phyloP scores from a whole-genome alignment of 106 monocot genomes.

The Gastrodia elata region DNA sequence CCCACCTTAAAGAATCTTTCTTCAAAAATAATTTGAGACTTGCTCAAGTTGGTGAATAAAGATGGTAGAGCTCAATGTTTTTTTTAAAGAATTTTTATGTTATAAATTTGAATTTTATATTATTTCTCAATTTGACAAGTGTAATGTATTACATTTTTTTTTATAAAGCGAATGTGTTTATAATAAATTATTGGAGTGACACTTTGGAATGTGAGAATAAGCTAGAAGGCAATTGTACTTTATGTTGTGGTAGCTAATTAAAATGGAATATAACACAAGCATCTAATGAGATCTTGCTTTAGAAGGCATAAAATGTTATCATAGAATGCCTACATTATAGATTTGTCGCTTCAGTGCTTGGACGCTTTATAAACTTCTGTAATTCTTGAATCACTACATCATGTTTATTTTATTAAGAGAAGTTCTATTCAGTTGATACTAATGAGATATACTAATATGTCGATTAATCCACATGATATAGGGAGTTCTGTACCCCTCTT shows the following conservation, averaged over 20 bases:
- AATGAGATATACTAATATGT: neutral
- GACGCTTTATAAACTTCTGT: neutral
- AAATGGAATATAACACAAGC: neutral
- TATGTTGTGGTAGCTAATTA: neutral
- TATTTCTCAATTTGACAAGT: neutral
- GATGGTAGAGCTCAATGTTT: no score
- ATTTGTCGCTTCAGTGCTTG: neutral
- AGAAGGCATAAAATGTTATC: neutral
- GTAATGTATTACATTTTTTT: neutral
- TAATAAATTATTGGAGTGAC: neutral
- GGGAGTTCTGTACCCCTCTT: slow-evolving; percentile 52
- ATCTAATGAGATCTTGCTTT: neutral
- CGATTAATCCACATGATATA: slow-evolving; percentile 10
- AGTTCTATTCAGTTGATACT: no score
- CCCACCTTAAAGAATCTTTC: no score
- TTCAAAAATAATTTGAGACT: no score
- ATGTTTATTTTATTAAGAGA: no score
- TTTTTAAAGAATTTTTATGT: no score
- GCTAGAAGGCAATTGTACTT: neutral
- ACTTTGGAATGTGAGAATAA: neutral
- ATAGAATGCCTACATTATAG: neutral
- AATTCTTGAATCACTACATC: neutral
- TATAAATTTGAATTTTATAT: no score
- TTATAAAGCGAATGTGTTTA: neutral
- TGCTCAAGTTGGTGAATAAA: no score